Evolutionary conservation across 2,329 filamentous ascomycete species (phyloP), one percentile per base, ranked within the genome.

Genomic region (Aspergillus ochraceoroseus): DNA sequence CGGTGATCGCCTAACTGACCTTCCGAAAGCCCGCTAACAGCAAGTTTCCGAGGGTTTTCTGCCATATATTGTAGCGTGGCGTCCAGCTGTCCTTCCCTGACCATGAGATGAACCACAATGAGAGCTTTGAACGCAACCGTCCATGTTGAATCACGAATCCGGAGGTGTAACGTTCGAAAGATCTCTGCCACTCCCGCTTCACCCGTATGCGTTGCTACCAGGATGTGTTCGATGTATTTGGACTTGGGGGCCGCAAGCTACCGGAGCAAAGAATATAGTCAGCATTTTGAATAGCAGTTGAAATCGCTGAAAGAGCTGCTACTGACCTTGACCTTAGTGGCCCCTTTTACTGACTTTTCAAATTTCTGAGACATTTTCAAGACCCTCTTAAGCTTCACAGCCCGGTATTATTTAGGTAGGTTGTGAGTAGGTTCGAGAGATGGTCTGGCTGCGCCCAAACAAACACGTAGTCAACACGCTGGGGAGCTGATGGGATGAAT

Each of bases 121-220:
- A 98, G 74, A 56, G 87, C 83, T 73, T 98, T 98, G 81, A 95
- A 95, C 51, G 95, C 90, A 43, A 96, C 88, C n/a, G 92, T 98
- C 92, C 92, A 98, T 74, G 92, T 95, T 53, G 90, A 90, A 65
- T 98, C 92, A 62, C 88, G 83, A 52, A 98, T 70, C 37, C 92
- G 81, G 63, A 87, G 80, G 62, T 94, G 88, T 39, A 98, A 73
- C 28, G 88, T 87, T 46, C 92, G 83, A 65, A 98, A 96, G 59
- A 98, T 86, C 70, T 98, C 92, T 45, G 83, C 90, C 45, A 98
- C 87, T 53, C 90, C 92, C 38, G 87, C 85, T 68, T 98, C 92
- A 54, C 89, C 92, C 14, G 88, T 84, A 68, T 95, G 87, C 25
- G 92, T 98, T 49, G 92, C 90, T 53, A 95, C 77, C 42, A 98